Evolutionary conservation across 768 basidiomycete species (phyloP).

Genomic region (Termitomyces sp.): DNA sequence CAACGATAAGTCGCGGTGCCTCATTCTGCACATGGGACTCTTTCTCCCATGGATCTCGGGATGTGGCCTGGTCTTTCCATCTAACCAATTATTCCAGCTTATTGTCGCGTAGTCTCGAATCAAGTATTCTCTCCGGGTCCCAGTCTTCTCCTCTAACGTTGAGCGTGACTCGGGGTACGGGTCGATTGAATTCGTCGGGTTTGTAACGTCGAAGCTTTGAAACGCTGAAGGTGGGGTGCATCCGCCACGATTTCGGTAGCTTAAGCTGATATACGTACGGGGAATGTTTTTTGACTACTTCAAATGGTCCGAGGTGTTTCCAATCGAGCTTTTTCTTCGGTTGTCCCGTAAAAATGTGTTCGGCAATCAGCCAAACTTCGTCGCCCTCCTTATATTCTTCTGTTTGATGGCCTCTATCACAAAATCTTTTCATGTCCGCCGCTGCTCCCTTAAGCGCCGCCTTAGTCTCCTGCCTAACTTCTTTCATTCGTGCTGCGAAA

Average conservation of each 20-base stretch:
- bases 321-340: conserved; percentile 10
- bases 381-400: conserved; percentile 14
- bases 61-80: too few species aligned
- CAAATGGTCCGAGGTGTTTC: background rate
- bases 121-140: background rate
- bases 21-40: too few species aligned
- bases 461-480: background rate
- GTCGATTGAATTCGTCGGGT: background rate
- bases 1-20: too few species aligned
- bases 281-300: background rate
- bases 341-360: too few species aligned
- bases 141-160: too few species aligned
- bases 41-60: too few species aligned
- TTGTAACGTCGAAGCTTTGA: background rate
- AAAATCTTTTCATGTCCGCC: background rate
- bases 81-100: too few species aligned
- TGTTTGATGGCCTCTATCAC: background rate
- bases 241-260: background rate
- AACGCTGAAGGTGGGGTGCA: background rate
- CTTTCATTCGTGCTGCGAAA: background rate
- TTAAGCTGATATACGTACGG: background rate
- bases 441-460: too few species aligned
- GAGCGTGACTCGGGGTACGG: background rate
- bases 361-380: conserved; percentile 17
- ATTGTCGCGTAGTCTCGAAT: background rate